phyloP scores from a whole-genome alignment of 1,284 basidiomycete genomes.

The Phlebopus sp. region DNA sequence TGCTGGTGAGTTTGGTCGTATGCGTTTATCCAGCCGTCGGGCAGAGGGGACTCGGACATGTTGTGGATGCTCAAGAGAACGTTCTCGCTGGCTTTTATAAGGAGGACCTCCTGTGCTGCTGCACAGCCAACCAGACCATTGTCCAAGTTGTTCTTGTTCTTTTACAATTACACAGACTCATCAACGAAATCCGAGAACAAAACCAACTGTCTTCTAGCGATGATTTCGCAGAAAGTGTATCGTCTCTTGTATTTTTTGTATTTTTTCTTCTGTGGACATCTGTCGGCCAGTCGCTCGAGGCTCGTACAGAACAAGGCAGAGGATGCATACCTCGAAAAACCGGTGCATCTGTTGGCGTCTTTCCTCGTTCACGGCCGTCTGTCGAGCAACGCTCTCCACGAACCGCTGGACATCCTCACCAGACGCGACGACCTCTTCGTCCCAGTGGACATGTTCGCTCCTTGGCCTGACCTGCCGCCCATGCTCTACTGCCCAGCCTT shows the following conservation, averaged over 20 bases:
- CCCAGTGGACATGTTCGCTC: conserved; percentile 1
- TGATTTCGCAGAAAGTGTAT: conserved; percentile 26
- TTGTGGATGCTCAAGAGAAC: conserved; percentile 6
- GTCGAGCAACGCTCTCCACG: conserved; percentile 47
- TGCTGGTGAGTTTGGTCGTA: conserved; percentile 36
- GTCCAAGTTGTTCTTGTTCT: too few relatives aligned
- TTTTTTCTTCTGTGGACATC: conserved; percentile 55
- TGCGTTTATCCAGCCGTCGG: conserved; percentile 63
- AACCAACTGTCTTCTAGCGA: background rate
- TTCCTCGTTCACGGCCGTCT: conserved; percentile 37
- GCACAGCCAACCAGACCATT: too few relatives aligned
- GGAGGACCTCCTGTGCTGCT: too few relatives aligned
- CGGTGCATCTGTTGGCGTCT: conserved; percentile 44
- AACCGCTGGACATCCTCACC: conserved; percentile 36
- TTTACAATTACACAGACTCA: too few relatives aligned
- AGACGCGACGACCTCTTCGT: background rate
- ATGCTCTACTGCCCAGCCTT: conserved; percentile 8
- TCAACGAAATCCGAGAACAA: too few relatives aligned
- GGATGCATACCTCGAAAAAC: conserved; percentile 47
- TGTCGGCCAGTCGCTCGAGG: conserved; percentile 20
- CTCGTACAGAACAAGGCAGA: background rate
- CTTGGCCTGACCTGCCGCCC: too few relatives aligned
- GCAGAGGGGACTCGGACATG: conserved; percentile 40
- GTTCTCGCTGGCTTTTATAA: background rate
- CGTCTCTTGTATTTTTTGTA: conserved; percentile 36